Conservation (phyloP, 2,329 filamentous ascomycete species). For the Xylogone sp. region DNA sequence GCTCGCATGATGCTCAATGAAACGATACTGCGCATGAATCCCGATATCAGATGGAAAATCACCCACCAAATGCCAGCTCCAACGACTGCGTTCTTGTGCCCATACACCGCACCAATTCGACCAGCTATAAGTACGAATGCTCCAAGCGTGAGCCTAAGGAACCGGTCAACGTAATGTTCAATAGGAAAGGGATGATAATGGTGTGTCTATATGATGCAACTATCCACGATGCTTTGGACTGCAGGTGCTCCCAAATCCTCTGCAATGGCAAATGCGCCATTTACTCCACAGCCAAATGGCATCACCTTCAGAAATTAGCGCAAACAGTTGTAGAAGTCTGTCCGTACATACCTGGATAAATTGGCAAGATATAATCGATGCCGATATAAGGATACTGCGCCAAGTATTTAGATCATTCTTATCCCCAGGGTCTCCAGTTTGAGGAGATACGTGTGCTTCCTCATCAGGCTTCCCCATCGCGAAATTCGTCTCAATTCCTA, state of each 20-base stretch:
- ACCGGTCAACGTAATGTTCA: slow-evolving; percentile 1
- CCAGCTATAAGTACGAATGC: slow-evolving; percentile 47
- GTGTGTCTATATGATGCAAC: slow-evolving; percentile 33
- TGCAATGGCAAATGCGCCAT: slow-evolving; percentile 1
- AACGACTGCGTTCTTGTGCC: slow-evolving; percentile 42
- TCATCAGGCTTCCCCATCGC: too few species aligned
- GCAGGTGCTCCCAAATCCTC: slow-evolving; percentile 4
- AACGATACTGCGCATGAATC: slow-evolving; percentile 38
- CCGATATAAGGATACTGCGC: background rate
- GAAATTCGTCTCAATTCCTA: too few species aligned
- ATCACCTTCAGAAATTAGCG: background rate
- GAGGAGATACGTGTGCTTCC: too few species aligned
- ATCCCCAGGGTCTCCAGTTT: background rate
- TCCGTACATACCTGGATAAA: background rate
- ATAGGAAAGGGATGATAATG: background rate
- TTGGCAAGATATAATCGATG: background rate
- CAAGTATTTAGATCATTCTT: background rate
- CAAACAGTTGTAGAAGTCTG: background rate
- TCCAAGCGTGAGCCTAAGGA: slow-evolving; percentile 40
- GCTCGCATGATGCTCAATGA: slow-evolving; percentile 41
- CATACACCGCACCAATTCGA: slow-evolving; percentile 45
- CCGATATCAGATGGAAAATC: slow-evolving; percentile 39
- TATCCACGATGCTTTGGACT: slow-evolving; percentile 35
- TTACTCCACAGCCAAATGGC: slow-evolving; percentile 1
- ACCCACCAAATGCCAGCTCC: slow-evolving; percentile 37